These are phyloP conservation scores for Helotiales sp. DNA, from an alignment of 2,329 filamentous ascomycete genomes.

Conservation along the genomic window DNA sequence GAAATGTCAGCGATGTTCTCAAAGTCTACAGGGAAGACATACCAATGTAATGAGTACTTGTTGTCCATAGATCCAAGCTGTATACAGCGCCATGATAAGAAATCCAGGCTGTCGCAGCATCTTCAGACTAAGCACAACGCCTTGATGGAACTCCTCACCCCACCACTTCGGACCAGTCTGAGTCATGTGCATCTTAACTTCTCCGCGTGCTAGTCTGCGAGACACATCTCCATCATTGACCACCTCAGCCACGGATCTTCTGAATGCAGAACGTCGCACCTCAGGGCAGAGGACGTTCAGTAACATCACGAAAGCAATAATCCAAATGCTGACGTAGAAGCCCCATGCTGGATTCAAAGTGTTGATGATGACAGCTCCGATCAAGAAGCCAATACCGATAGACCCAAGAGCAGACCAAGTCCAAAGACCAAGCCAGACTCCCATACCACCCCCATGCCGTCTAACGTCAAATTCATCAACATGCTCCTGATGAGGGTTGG, in stretches of 20 bases:
- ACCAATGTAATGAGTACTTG: conserved; percentile 75
- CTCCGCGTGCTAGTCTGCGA: conserved; percentile 68
- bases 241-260: conserved; percentile 70
- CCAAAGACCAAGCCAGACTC: conserved; percentile 80
- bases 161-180: conserved; percentile 76
- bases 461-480: conserved; percentile 71
- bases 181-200: conserved; percentile 77
- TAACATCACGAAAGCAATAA: conserved; percentile 67
- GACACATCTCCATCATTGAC: conserved; percentile 57
- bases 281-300: conserved; percentile 76
- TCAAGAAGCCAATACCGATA: conserved; percentile 71
- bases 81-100: conserved; percentile 71
- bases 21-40: conserved; percentile 36
- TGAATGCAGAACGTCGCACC: conserved; percentile 70
- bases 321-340: conserved; percentile 73
- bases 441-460: conserved; percentile 77
- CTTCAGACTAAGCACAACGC: conserved; percentile 65
- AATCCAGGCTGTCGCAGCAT: conserved; percentile 80
- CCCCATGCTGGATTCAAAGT: conserved; percentile 70
- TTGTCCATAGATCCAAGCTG: conserved; percentile 79
- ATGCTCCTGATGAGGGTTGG: conserved; percentile 73
- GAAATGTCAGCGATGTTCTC: conserved; percentile 21
- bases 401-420: conserved; percentile 78
- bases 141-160: conserved; percentile 77
- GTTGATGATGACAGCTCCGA: conserved; percentile 73